phyloP scores from a whole-genome alignment of 139 green algal species.

The Chlorella sp. region DNA sequence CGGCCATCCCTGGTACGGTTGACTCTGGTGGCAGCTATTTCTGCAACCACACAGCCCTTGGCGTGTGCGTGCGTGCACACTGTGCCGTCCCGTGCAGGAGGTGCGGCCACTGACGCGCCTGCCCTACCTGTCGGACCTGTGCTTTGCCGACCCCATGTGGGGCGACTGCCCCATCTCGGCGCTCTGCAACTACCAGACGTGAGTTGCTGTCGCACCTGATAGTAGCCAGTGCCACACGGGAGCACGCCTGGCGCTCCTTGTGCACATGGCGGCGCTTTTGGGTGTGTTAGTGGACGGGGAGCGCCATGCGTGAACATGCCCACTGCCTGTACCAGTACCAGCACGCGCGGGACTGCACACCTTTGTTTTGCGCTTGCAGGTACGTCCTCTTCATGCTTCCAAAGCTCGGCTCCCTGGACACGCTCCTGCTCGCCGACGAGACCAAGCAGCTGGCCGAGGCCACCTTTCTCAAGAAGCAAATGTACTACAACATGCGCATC shows the following conservation, averaged over 20 bases:
- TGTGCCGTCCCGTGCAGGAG: constrained; percentile 40
- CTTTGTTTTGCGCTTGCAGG: constrained; percentile 2
- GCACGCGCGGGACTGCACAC: neutral
- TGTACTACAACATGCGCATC: constrained; percentile 87
- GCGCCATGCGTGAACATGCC: neutral
- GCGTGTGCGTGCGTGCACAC: neutral
- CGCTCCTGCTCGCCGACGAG: constrained; percentile 52
- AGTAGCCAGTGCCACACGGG: too few species aligned
- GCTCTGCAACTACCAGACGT: constrained; percentile 77
- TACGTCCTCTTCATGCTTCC: constrained; percentile 43
- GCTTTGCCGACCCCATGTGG: constrained; percentile 70
- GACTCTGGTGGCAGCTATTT: too few species aligned
- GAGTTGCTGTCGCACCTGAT: too few species aligned
- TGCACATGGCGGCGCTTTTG: too few species aligned
- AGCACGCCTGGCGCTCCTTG: too few species aligned
- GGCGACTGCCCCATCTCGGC: constrained; percentile 53
- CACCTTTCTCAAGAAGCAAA: constrained; percentile 76
- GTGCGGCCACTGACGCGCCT: constrained; percentile 41
- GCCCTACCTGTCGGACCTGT: constrained; percentile 54
- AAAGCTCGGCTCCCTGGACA: constrained; percentile 56
- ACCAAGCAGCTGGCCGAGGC: constrained; percentile 63
- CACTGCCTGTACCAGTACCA: neutral
- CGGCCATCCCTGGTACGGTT: too few species aligned
- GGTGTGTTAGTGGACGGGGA: too few species aligned
- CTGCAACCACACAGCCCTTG: too few species aligned